Evolutionary conservation across 768 basidiomycete species (phyloP), one percentile per base, ranked within the genome.

Genomic region (Kwoniella europaea): DNA sequence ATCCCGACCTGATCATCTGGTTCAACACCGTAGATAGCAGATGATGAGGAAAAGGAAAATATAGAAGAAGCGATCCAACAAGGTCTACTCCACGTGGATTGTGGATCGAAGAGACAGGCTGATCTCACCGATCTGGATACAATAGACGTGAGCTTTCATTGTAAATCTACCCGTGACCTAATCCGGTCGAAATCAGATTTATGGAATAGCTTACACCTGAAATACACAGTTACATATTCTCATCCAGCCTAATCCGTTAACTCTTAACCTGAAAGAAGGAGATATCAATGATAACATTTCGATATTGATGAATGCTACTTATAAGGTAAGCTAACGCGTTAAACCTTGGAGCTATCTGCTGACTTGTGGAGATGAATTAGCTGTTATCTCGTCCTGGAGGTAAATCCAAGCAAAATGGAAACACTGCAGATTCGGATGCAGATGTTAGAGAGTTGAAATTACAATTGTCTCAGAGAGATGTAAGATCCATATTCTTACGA

Each of bases 381-480:
- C 54, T 65, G 13, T 65, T 57, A 18, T 20, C 53, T 15, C 18
- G 41, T 20, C 64, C 64, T 20, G 20, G 50, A 46, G 35, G 41
- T 42, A 29, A 58, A 35, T n/a, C 59, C 6, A 61, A 43, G 43
- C 22, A 12, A 42, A 52, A 22, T n/a, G 70, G 50, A 18, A 64
- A 54, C 35, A 35, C 35, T 35, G 35, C 35, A 35, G 35, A 35
- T 27, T 55, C 53, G 10, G 58, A 22, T 56, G 43, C 69, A 18
- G 76, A 80, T 35, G 9, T 75, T 9, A 58, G 71, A 15, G 66
- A 50, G 24, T 71, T 79, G 2, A 64, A 69, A 61, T 67, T 72
- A 13, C 46, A 75, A 60, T 24, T 79, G 6, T 55, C 70, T n/a
- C 67, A 73, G 54, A 80, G 76, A 63, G 76, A 80, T 50, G 76